Conservation (phyloP, 2,329 filamentous ascomycete genomes). For the Cladosporium halotolerans region DNA sequence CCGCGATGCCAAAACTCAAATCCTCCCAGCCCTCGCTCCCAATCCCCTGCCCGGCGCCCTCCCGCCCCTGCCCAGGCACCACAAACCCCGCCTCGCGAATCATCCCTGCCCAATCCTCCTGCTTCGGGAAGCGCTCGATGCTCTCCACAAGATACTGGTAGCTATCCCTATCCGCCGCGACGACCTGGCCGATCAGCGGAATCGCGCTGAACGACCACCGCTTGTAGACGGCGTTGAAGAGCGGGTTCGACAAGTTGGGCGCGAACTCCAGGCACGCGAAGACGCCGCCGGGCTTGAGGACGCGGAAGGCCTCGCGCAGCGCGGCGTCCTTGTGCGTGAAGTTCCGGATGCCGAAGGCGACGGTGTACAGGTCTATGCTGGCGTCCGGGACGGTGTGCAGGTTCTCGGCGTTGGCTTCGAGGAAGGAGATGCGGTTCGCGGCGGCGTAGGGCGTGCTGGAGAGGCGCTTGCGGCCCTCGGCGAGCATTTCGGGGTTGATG, state of each 20-base stretch:
- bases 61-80: conserved; percentile 47
- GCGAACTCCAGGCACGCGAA: conserved; percentile 97
- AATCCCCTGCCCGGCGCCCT: conserved; percentile 21
- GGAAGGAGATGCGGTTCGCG: conserved; percentile 57
- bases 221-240: conserved; percentile 86
- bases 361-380: conserved; percentile 90
- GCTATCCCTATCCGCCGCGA: conserved; percentile 87
- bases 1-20: conserved; percentile 84
- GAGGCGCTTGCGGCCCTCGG: conserved; percentile 76
- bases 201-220: conserved; percentile 94
- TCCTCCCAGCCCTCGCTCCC: conserved; percentile 66
- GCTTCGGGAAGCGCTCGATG: conserved; percentile 86
- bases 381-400: conserved; percentile 59
- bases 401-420: conserved; percentile 84
- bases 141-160: conserved; percentile 99
- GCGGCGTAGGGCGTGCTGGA: conserved; percentile 54
- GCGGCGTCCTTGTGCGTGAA: conserved; percentile 88
- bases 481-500: conserved; percentile 93
- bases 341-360: conserved; percentile 95
- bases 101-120: conserved; percentile 77
- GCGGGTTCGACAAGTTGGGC: conserved; percentile 63
- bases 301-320: conserved; percentile 73
- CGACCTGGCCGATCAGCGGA: conserved; percentile 88
- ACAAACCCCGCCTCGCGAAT: conserved; percentile 79
- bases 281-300: conserved; percentile 88